Percentiles rank a stretch among this genome's conserved stretches.
phyloP scores from a whole-genome alignment of 139 green algal species.

The Yamagishiella unicocca region DNA sequence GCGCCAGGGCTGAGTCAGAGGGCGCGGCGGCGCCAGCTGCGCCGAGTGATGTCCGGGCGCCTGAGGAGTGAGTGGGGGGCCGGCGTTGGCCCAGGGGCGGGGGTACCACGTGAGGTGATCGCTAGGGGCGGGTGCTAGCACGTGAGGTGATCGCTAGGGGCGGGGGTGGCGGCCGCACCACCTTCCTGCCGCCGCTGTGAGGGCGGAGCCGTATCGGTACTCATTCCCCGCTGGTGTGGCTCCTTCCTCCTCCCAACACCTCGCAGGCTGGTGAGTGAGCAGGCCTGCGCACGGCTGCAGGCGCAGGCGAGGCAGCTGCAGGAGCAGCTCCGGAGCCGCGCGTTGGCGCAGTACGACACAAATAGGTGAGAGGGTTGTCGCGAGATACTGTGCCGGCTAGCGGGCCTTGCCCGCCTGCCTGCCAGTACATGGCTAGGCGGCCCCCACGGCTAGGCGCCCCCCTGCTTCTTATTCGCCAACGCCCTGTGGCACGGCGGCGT shows the following conservation, averaged over 20 bases:
- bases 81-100: no score
- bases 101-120: background rate
- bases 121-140: background rate
- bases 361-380: slow-evolving; percentile 27
- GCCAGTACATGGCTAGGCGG: no score
- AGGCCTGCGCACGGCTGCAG: background rate
- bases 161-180: background rate
- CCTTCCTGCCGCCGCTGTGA: background rate
- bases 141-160: background rate
- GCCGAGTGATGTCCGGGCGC: no score
- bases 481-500: no score
- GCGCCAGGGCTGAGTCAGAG: no score
- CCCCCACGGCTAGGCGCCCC: no score
- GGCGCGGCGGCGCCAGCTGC: no score
- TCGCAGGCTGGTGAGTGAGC: background rate
- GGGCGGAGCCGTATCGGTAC: background rate
- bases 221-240: background rate
- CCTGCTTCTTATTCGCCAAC: no score
- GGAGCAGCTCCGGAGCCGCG: background rate
- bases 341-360: slow-evolving; percentile 14
- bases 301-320: background rate
- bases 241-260: background rate
- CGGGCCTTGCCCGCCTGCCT: no score
- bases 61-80: no score
- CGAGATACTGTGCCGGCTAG: no score